A percentile compares a stretch with the other conserved stretches of the same genome.
Evolutionary conservation across 1,284 basidiomycete genomes (phyloP).

Genomic region (Lignosus rhinocerotis): DNA sequence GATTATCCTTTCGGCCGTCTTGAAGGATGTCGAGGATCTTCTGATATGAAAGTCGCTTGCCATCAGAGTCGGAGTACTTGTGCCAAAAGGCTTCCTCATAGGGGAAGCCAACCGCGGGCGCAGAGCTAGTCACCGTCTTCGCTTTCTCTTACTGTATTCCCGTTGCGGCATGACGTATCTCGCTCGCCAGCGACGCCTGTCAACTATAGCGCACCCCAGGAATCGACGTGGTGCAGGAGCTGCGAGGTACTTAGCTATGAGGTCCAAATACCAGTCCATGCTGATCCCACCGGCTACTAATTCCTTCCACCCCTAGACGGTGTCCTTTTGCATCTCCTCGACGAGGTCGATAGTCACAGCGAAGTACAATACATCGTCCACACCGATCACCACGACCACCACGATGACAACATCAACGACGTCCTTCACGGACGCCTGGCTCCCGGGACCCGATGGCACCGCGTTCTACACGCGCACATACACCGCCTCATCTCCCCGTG

Average conservation of each 20-base stretch:
- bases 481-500: conserved; percentile 49
- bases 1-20: background rate
- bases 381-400: background rate
- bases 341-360: background rate
- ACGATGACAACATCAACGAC: background rate
- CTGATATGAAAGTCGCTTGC: too few species aligned
- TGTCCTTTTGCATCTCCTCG: background rate
- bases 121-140: too few species aligned
- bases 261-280: too few species aligned
- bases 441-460: conserved; percentile 39
- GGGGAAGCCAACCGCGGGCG: too few species aligned
- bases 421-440: conserved; percentile 34
- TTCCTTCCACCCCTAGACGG: background rate
- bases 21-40: background rate
- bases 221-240: too few species aligned
- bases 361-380: background rate
- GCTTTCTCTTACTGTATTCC: background rate
- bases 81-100: too few species aligned
- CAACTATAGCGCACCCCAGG: too few species aligned
- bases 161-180: background rate
- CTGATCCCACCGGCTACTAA: background rate
- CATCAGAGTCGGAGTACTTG: too few species aligned
- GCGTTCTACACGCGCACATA: conserved; percentile 47
- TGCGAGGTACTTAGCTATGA: too few species aligned
- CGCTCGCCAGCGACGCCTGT: too few species aligned